phyloP scores from a whole-genome alignment of 345 rosid genomes.

The Bruguiera parviflora region DNA sequence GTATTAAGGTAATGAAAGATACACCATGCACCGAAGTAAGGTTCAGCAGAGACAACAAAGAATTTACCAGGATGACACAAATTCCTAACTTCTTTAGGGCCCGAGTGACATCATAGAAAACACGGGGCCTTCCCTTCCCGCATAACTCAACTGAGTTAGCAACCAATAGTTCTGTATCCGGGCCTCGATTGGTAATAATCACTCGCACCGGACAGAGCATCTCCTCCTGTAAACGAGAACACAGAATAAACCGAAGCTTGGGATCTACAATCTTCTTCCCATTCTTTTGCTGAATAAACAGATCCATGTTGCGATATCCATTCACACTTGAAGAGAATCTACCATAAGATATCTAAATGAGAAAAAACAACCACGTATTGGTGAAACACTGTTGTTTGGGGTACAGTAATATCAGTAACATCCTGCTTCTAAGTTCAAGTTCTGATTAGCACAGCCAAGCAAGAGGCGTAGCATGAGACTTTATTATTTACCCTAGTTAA shows the following conservation, averaged over 20 bases:
- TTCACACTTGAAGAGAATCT: slow-evolving; percentile 21
- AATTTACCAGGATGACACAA: slow-evolving; percentile 24
- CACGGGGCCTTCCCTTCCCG: slow-evolving; percentile 32
- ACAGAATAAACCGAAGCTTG: slow-evolving; percentile 7
- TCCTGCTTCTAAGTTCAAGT: too few species aligned
- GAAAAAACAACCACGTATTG: not conserved
- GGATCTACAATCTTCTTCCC: slow-evolving; percentile 31
- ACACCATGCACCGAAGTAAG: not conserved
- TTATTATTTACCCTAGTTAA: too few species aligned
- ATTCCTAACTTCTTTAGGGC: slow-evolving; percentile 25
- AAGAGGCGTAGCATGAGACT: too few species aligned
- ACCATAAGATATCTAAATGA: slow-evolving; percentile 23
- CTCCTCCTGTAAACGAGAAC: slow-evolving; percentile 27
- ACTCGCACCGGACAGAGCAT: slow-evolving; percentile 29
- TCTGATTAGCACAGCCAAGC: too few species aligned
- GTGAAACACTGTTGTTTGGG: not conserved
- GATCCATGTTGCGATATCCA: slow-evolving; percentile 20
- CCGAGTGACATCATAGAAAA: slow-evolving; percentile 26
- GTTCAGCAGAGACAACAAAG: not conserved
- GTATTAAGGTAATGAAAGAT: not conserved
- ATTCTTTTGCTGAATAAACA: slow-evolving; percentile 22
- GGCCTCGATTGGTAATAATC: slow-evolving; percentile 26
- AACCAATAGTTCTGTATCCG: slow-evolving; percentile 29
- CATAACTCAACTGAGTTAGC: slow-evolving; percentile 32
- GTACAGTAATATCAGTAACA: too few species aligned